phyloP scores from a whole-genome alignment of 768 basidiomycete species.

The Serendipita sp. region DNA sequence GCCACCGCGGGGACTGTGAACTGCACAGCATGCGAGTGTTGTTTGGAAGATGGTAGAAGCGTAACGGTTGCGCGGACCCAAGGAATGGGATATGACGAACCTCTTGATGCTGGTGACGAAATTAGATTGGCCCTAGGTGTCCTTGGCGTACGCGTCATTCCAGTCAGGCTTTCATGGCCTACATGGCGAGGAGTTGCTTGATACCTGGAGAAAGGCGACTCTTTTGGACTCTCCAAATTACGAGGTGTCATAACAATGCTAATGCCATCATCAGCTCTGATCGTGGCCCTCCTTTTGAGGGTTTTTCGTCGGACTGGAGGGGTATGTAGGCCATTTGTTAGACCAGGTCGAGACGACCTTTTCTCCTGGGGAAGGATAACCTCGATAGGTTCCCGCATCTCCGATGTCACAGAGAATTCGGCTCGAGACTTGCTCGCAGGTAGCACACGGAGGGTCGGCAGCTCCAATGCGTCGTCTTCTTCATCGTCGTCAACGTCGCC shows the following conservation, averaged over 20 bases:
- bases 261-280: neutral
- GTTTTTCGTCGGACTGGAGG: slow-evolving; percentile 19
- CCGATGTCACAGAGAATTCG: slow-evolving; percentile 46
- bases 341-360: slow-evolving; percentile 36
- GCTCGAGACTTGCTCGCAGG: slow-evolving; percentile 44
- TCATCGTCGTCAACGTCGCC: slow-evolving; percentile 18
- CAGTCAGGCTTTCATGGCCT: neutral
- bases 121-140: neutral
- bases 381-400: slow-evolving; percentile 31
- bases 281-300: slow-evolving; percentile 20
- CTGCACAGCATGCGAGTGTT: neutral
- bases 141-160: neutral
- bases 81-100: slow-evolving; percentile 47
- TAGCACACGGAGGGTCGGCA: slow-evolving; percentile 56
- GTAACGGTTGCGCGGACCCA: slow-evolving; percentile 39
- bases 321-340: slow-evolving; percentile 40
- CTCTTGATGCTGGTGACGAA: slow-evolving; percentile 18
- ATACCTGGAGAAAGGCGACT: neutral
- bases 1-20: neutral
- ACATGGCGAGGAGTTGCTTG: neutral
- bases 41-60: slow-evolving; percentile 22
- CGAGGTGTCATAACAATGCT: neutral
- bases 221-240: neutral
- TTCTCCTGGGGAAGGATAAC: slow-evolving; percentile 38
- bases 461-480: slow-evolving; percentile 36